These are phyloP conservation scores for Lepiota venenata DNA, from an alignment of 768 basidiomycete genomes.

Conservation along the genomic window DNA sequence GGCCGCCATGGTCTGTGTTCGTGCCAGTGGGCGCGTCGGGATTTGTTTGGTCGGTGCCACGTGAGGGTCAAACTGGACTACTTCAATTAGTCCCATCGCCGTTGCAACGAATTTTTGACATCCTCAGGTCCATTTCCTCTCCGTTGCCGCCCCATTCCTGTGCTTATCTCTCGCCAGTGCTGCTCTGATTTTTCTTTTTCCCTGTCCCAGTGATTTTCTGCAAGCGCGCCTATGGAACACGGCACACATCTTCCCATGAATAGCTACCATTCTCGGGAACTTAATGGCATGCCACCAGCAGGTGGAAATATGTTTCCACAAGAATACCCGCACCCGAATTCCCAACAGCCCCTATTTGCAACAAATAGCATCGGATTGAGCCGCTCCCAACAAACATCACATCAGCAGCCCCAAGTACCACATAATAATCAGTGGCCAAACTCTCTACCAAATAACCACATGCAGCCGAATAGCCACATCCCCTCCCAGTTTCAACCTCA, in stretches of 20 bases:
- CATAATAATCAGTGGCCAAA: slow-evolving; percentile 7
- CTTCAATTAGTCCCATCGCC: background rate
- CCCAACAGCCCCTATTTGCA: slow-evolving; percentile 3
- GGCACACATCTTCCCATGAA: slow-evolving; percentile 7
- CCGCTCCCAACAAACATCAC: slow-evolving; percentile 7
- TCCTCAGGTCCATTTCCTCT: background rate
- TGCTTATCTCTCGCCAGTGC: background rate
- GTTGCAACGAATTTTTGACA: slow-evolving; percentile 8
- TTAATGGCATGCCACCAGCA: background rate
- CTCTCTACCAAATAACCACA: background rate
- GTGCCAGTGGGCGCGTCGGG: slow-evolving; percentile 7
- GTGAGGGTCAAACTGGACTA: slow-evolving; percentile 8
- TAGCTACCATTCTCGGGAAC: background rate
- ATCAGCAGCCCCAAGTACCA: background rate
- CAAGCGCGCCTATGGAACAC: slow-evolving; percentile 4
- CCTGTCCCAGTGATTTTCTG: background rate
- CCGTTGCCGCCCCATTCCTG: too few species aligned
- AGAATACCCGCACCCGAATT: slow-evolving; percentile 1
- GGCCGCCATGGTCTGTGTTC: background rate
- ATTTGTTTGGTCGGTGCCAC: slow-evolving; percentile 10
- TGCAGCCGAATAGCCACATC: background rate
- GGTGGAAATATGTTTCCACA: background rate
- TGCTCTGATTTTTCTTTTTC: background rate
- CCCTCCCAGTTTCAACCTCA: slow-evolving; percentile 23
- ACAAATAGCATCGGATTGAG: slow-evolving; percentile 5